phyloP scores from a whole-genome alignment of 352 stramenopile species.

The Pythium brachiatum region DNA sequence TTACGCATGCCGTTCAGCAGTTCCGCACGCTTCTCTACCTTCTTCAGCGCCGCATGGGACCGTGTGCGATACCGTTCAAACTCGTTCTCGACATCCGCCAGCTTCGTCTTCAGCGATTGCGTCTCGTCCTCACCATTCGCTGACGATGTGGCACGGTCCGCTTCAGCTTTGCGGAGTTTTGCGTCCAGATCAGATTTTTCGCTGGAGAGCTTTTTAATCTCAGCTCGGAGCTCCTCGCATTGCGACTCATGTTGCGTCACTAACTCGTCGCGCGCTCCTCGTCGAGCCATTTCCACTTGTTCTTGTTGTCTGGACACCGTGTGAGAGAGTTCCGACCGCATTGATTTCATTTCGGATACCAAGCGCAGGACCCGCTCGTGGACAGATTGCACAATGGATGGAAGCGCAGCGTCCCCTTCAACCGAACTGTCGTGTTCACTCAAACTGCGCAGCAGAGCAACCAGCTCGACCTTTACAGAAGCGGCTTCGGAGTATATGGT shows the following conservation, averaged over 20 bases:
- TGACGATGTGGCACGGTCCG: neutral
- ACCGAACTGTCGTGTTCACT: neutral
- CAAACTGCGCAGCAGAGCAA: neutral
- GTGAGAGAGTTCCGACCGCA: neutral
- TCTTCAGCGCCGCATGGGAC: constrained; percentile 73
- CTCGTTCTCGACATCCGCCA: constrained; percentile 39
- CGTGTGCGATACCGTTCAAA: constrained; percentile 70
- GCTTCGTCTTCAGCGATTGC: constrained; percentile 29
- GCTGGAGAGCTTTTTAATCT: neutral
- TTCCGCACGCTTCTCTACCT: constrained; percentile 77
- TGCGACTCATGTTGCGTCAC: neutral
- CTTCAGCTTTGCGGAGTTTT: neutral
- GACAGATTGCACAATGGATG: neutral
- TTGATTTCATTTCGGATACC: neutral
- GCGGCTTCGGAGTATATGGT: neutral
- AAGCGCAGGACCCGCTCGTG: neutral
- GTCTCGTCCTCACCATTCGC: neutral
- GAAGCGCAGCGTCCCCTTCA: neutral
- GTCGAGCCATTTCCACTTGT: neutral
- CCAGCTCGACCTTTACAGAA: neutral
- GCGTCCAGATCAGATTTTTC: neutral
- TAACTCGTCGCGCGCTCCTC: neutral
- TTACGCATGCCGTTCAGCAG: constrained; percentile 79
- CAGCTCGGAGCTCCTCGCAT: neutral
- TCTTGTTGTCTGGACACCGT: neutral